A percentile compares a stretch with the other conserved stretches of the same genome.
phyloP scores from a whole-genome alignment of 495 filamentous ascomycete genomes.

The Parathielavia appendiculata region DNA sequence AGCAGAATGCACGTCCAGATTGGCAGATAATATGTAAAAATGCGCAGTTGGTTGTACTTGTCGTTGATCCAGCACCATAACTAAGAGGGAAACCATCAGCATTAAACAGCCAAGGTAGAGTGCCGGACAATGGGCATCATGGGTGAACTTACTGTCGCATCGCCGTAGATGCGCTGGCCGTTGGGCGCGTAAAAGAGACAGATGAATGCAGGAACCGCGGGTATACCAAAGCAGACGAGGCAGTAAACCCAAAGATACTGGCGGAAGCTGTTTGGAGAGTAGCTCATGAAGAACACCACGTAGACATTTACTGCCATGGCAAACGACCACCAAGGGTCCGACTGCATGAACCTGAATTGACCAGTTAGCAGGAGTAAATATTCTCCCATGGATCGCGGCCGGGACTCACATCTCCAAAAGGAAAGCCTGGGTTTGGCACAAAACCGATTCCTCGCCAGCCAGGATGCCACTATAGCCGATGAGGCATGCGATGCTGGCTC shows the following conservation, averaged over 20 bases:
- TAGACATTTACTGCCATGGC: constrained; percentile 86
- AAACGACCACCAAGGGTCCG: constrained; percentile 56
- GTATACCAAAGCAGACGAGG: constrained; percentile 67
- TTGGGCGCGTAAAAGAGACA: constrained; percentile 52
- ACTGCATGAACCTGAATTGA: constrained; percentile 50
- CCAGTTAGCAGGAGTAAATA: constrained; percentile 6
- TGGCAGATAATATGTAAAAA: constrained; percentile 74
- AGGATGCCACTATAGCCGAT: constrained; percentile 55
- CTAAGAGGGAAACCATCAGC: constrained; percentile 24
- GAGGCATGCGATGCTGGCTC: constrained; percentile 69
- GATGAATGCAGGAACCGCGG: constrained; percentile 62
- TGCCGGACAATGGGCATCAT: neutral
- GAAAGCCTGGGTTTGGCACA: constrained; percentile 76
- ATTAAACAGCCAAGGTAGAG: neutral
- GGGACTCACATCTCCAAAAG: constrained; percentile 55
- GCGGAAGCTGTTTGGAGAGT: constrained; percentile 59
- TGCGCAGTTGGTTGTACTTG: constrained; percentile 64
- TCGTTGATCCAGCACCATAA: constrained; percentile 83
- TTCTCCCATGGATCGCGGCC: constrained; percentile 38
- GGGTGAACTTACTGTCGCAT: constrained; percentile 51
- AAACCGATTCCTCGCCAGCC: constrained; percentile 44
- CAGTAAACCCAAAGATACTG: constrained; percentile 65
- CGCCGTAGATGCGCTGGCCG: constrained; percentile 59
- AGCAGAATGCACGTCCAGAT: constrained; percentile 75
- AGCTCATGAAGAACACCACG: constrained; percentile 73